phyloP scores from a whole-genome alignment of 371 early-diverging fungal genomes.

The Rhizopus delemar region DNA sequence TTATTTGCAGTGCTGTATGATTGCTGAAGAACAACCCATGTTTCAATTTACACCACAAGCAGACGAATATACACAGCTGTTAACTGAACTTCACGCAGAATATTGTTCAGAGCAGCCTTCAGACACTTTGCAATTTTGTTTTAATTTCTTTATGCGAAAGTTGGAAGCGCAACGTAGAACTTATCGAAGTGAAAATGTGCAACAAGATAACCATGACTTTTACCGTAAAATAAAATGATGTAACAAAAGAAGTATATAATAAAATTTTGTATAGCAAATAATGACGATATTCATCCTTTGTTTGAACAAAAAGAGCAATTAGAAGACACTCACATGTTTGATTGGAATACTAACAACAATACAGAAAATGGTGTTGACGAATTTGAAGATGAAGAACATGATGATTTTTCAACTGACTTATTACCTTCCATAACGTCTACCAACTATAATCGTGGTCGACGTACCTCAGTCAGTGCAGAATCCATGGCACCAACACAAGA shows the following conservation, averaged over 20 bases:
- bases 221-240: background rate
- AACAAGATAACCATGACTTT: background rate
- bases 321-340: background rate
- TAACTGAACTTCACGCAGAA: conserved; percentile 43
- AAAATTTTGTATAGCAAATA: conserved; percentile 9
- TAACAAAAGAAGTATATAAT: background rate
- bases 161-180: conserved; percentile 69
- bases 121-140: conserved; percentile 90
- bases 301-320: conserved; percentile 13
- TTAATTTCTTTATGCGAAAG: conserved; percentile 82
- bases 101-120: conserved; percentile 53
- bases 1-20: conserved; percentile 8
- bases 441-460: conserved; percentile 67
- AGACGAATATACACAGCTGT: conserved; percentile 48
- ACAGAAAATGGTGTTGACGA: conserved; percentile 38
- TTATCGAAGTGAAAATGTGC: conserved; percentile 22
- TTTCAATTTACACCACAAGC: conserved; percentile 27
- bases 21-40: conserved; percentile 19
- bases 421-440: conserved; percentile 41
- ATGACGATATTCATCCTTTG: conserved; percentile 27
- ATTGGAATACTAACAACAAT: background rate
- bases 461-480: conserved; percentile 94
- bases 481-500: conserved; percentile 89
- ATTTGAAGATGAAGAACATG: conserved; percentile 57
- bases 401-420: conserved; percentile 54